A percentile compares a stretch with the other conserved stretches of the same genome.
Evolutionary conservation across 2,329 filamentous ascomycete species (phyloP).

Genomic region (Trichoderma aggressivum): DNA sequence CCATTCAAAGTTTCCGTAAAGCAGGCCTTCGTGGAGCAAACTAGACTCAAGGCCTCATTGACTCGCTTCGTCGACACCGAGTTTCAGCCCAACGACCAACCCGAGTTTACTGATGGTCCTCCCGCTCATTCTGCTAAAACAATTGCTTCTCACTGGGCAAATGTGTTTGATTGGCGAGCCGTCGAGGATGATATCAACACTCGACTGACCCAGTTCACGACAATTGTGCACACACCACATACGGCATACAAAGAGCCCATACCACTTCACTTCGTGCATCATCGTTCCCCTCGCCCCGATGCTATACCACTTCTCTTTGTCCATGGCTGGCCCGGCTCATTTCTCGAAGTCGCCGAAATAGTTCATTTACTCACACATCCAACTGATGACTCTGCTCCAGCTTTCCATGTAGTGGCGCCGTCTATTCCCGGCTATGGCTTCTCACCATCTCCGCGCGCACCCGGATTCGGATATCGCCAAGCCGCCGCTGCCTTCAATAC

Average conservation of each 20-base stretch:
- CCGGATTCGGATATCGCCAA: not conserved
- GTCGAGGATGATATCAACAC: not conserved
- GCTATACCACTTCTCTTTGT: conserved; percentile 62
- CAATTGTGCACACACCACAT: not conserved
- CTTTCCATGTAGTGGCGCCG: conserved; percentile 57
- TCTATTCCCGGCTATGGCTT: conserved; percentile 53
- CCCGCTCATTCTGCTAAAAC: not conserved
- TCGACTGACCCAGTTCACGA: not conserved
- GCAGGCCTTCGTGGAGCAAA: not conserved
- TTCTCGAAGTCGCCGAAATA: conserved; percentile 63
- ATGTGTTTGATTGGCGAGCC: not conserved
- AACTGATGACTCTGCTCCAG: conserved; percentile 26
- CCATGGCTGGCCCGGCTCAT: conserved; percentile 69
- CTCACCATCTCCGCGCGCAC: conserved; percentile 21
- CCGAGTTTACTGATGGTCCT: not conserved
- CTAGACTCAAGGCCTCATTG: not conserved
- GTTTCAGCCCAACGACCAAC: not conserved
- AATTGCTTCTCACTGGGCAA: not conserved
- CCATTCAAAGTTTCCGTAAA: not conserved
- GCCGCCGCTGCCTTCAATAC: not conserved
- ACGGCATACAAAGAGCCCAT: not conserved
- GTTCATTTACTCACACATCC: conserved; percentile 46
- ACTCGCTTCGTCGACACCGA: not conserved
- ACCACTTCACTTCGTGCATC: not conserved
- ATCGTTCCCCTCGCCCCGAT: conserved; percentile 7